These are phyloP conservation scores for Gossypioides kirkii DNA, from an alignment of 345 rosid genomes.

Conservation along the genomic window DNA sequence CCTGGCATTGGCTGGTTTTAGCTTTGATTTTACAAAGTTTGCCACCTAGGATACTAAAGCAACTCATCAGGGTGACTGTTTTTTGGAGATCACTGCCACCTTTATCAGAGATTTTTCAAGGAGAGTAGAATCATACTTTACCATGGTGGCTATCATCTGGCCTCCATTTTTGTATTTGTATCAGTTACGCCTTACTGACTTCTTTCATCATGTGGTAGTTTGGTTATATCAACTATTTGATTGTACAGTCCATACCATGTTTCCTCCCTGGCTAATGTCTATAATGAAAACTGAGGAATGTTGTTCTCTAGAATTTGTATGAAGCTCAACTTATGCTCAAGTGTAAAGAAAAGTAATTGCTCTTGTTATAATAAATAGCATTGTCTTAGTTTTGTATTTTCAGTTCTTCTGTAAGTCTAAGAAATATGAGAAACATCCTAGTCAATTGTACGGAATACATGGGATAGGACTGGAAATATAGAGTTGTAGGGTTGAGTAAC, in stretches of 20 bases:
- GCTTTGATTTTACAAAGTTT: neutral
- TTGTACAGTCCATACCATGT: neutral
- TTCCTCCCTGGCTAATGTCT: neutral
- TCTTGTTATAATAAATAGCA: neutral
- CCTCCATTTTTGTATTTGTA: neutral
- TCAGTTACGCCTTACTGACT: neutral
- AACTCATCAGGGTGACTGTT: neutral
- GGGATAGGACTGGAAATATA: neutral
- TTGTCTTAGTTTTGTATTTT: neutral
- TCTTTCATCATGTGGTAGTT: neutral
- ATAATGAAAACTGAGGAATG: neutral
- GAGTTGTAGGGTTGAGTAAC: neutral
- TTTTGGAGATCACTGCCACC: neutral
- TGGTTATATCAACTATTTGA: neutral
- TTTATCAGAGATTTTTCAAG: neutral
- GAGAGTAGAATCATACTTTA: neutral
- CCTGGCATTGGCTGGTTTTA: neutral
- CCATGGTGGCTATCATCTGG: neutral
- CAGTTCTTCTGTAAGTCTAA: neutral
- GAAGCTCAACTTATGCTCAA: neutral
- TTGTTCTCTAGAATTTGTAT: neutral
- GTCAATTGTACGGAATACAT: too few relatives aligned
- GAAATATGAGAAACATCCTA: constrained; percentile 6
- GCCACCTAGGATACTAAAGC: neutral
- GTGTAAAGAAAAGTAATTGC: neutral